A percentile compares a stretch with the other conserved stretches of the same genome.
Evolutionary conservation across 257 asterid species (phyloP).

Genomic region (Lantana camara): DNA sequence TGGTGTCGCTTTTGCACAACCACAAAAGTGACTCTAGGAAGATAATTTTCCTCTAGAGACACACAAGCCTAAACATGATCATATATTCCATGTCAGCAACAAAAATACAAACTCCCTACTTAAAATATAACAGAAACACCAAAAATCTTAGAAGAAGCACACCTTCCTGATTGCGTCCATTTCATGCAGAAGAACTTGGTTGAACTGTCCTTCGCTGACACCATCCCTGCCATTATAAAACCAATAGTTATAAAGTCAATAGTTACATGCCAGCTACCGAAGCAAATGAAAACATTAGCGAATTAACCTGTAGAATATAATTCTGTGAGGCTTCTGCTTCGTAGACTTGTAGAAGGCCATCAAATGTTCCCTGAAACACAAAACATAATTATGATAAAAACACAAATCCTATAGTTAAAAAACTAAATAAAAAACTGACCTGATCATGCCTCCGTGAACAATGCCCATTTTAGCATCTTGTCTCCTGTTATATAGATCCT

Average conservation of each 20-base stretch:
- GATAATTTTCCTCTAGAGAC: conserved; percentile 49
- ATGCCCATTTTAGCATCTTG: conserved; percentile 44
- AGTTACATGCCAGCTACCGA: background rate
- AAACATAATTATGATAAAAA: background rate
- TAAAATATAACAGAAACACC: background rate
- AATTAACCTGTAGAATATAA: conserved; percentile 73
- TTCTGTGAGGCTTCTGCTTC: conserved; percentile 47
- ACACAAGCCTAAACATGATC: conserved; percentile 61
- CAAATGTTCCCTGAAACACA: conserved; percentile 57
- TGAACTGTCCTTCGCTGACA: conserved; percentile 85
- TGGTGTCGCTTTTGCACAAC: conserved; percentile 98
- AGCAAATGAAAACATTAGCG: background rate
- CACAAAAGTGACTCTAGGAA: conserved; percentile 68
- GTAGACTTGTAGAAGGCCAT: conserved; percentile 47
- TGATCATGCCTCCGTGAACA: conserved; percentile 66
- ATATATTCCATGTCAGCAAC: background rate
- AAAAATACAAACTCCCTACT: background rate
- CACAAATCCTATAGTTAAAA: background rate
- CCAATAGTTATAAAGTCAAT: background rate
- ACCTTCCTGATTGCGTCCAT: conserved; percentile 74
- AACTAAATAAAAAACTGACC: conserved; percentile 34
- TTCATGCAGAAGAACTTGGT: conserved; percentile 68
- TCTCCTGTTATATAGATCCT: conserved; percentile 46
- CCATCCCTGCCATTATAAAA: conserved; percentile 65
- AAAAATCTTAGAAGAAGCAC: background rate